Conservation (phyloP, 2,329 filamentous ascomycete species). For the Aspergillus spinulosporus region DNA sequence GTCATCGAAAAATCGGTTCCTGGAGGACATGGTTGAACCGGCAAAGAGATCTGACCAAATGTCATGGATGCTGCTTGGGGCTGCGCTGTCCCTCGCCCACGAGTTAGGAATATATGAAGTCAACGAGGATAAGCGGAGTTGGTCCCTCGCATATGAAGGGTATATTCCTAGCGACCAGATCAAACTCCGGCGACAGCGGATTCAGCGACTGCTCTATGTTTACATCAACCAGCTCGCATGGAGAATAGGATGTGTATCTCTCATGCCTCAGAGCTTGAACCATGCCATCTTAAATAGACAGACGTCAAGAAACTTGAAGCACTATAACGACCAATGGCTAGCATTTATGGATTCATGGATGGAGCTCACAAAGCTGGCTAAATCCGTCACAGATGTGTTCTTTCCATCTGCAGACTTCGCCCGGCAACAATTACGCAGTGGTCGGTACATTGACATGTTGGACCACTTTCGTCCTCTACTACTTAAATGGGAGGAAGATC, state of each 20-base stretch:
- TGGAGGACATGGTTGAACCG: constrained; percentile 57
- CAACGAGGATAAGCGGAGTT: constrained; percentile 35
- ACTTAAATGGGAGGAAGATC: constrained; percentile 40
- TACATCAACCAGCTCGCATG: constrained; percentile 55
- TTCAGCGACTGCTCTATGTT: constrained; percentile 46
- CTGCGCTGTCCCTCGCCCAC: constrained; percentile 54
- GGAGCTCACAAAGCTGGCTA: constrained; percentile 49
- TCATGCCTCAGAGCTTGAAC: constrained; percentile 50
- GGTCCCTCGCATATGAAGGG: constrained; percentile 25
- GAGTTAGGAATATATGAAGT: constrained; percentile 55
- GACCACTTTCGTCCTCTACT: constrained; percentile 42
- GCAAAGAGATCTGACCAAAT: constrained; percentile 58
- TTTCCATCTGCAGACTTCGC: constrained; percentile 47
- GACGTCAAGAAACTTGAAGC: constrained; percentile 37
- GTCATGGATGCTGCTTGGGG: constrained; percentile 62
- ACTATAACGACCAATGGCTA: constrained; percentile 50
- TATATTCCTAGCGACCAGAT: constrained; percentile 33
- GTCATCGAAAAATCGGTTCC: constrained; percentile 45
- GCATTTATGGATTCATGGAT: constrained; percentile 56
- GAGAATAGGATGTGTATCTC: constrained; percentile 53
- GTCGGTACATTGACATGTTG: constrained; percentile 53
- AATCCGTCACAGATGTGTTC: constrained; percentile 56
- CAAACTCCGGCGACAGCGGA: constrained; percentile 36
- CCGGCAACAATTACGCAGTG: constrained; percentile 43
- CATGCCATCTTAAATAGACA: constrained; percentile 35